These are phyloP conservation scores for Mycothermus thermophilus DNA, from an alignment of 495 filamentous ascomycete genomes.

Conservation along the genomic window DNA sequence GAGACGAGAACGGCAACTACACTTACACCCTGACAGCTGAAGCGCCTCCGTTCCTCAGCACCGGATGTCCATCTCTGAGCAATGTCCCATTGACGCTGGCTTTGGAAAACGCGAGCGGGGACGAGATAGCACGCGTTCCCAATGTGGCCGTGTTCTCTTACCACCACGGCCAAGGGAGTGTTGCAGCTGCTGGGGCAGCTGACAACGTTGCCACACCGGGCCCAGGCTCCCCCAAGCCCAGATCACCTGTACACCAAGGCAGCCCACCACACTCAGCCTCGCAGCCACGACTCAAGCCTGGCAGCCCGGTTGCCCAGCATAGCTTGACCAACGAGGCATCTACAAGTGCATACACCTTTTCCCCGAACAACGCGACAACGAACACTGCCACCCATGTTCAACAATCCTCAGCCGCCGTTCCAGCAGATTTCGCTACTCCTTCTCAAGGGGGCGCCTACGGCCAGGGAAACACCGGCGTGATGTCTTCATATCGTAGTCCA, in stretches of 20 bases:
- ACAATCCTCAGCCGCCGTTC: conserved; percentile 9
- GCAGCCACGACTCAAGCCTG: conserved; percentile 14
- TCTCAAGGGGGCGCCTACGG: conserved; percentile 20
- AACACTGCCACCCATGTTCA: no score
- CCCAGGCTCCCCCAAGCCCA: conserved; percentile 29
- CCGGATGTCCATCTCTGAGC: conserved; percentile 48
- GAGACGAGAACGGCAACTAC: conserved; percentile 41
- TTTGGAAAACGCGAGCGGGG: conserved; percentile 53
- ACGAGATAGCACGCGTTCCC: conserved; percentile 40
- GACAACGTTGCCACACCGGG: no score
- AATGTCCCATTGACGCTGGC: conserved; percentile 57
- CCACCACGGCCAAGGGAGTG: conserved; percentile 21
- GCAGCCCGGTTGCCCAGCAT: conserved; percentile 18
- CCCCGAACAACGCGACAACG: conserved; percentile 27
- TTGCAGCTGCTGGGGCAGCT: conserved; percentile 17
- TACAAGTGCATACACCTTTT: conserved; percentile 37
- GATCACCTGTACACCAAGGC: conserved; percentile 30
- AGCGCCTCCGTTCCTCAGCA: conserved; percentile 55
- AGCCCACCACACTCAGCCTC: conserved; percentile 26
- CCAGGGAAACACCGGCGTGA: conserved; percentile 33
- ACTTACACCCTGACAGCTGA: conserved; percentile 61
- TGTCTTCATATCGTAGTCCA: conserved; percentile 29
- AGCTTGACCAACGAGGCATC: conserved; percentile 16
- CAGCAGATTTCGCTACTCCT: conserved; percentile 16
- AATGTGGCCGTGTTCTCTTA: conserved; percentile 73